Base-by-base conservation (phyloP, 129 eudicot species). In the Ambrosia artemisiifolia region DNA sequence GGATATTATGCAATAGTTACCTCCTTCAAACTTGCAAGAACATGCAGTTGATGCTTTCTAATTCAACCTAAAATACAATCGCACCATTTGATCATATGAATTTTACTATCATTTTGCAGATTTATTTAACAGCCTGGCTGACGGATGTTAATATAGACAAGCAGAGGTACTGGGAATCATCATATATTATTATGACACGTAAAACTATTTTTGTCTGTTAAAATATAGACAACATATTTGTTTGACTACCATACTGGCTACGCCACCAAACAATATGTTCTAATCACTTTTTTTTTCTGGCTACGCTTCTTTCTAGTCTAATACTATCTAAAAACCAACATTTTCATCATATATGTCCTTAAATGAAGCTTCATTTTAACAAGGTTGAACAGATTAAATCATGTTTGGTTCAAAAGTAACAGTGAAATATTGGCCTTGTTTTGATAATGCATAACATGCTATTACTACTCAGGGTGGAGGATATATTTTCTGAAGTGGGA, bases 111-210 rank as follows among this genome's bases (percentile, higher is more conserved):
- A 13, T 64, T 44, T 71, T 75, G 74, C 91, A 93, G 96, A 85
- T 88, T 30, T 90, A 90, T 75, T 66, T 94, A 57, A 94, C 96
- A 77, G 83, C 96, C 49, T 94, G 97, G 99, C 81, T 94, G 56
- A 85, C 81, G 54, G 93, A 88, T 50, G 91, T 86, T 28, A 88
- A 90, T 63, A 72, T 94, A 16, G 96, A 94, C 72, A 86, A 67
- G 44, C 48, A 59, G 86, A 92, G 98, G 98, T 89, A 81, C 16
- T 0, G 7, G 5, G 62, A 67, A 67, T 17, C 47, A 18, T 75
- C 32, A 38, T 50, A 19, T 36, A 1, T 35, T 17, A 54, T n/a
- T 16, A 60, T 48, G 69, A 60, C 30, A 30, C 36, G 38, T 64
- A 28, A 50, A 50, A 48, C 40, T 64, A 46, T 42, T 49, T 55